Base-by-base conservation (phyloP, 2,329 filamentous ascomycete genomes). In the Venturia asperata region DNA sequence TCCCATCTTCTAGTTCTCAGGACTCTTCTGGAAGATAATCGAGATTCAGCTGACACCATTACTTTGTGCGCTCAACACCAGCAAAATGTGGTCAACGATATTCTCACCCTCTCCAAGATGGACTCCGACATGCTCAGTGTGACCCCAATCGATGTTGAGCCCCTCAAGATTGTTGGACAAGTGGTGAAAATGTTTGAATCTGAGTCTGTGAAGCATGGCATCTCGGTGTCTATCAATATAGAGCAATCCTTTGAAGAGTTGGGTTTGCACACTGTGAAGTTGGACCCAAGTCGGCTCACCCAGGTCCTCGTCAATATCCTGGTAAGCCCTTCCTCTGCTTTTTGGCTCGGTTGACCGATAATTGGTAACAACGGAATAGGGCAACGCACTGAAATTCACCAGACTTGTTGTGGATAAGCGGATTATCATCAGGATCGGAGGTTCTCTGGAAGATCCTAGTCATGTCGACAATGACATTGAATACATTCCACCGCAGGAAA, bases 61-160 rank as follows among this genome's bases (percentile, higher is more conserved):
- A 73, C 77, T 45, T 73, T 78, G 47, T 81, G 79, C 67, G 76
- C 77, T 9, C 74, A 77, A 27, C 79, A 81, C 65, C 78, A 80
- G 65, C 80, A 79, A 66, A 72, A 77, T 21, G 80, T 81, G 43
- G 78, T 80, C 27, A 45, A 81, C 66, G 79, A 81, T 66, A 56
- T 66, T 45, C 27, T 66, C 15, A 66, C 64, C 7, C n/a, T 66
- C 3, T 56, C 43, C 11, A 66, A 66, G 24, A 39, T 66, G 27
- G 64, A 66, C 39, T 55, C 61, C 6, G 61, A 64, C 37, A 47
- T 66, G 19, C 27, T 66, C 13, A 30, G 21, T 19, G 55, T 66
- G 11, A 41, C 58, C 3, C 64, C 64, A 13, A 27, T 66, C 15
- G 21, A 49, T 11, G 61, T 64, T 13, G 27, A 49, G 42, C 64